Conservation (phyloP, 2,329 filamentous ascomycete species). For the Coleophoma crateriformis region DNA sequence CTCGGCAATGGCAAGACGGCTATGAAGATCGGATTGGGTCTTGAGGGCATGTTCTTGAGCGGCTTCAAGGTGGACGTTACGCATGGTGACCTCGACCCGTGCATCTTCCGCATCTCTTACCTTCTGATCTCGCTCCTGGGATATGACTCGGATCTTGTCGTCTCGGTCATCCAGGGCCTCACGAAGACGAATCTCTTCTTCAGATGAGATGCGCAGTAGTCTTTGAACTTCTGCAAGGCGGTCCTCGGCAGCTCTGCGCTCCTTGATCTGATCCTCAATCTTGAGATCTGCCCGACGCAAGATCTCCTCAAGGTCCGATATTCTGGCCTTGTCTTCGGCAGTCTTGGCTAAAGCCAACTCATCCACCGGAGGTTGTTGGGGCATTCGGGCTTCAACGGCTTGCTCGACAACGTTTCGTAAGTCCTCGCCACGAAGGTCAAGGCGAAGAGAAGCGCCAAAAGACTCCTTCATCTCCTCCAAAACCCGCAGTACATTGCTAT, state of each 20-base stretch:
- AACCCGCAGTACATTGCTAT: slow-evolving; percentile 56
- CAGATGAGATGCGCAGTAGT: slow-evolving; percentile 62
- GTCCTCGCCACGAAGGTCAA: slow-evolving; percentile 43
- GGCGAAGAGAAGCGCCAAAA: slow-evolving; percentile 36
- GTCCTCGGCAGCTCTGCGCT: slow-evolving; percentile 65
- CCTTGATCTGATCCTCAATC: slow-evolving; percentile 57
- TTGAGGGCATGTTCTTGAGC: slow-evolving; percentile 54
- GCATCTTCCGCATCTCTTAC: slow-evolving; percentile 54
- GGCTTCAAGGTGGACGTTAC: slow-evolving; percentile 61
- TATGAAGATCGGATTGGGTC: slow-evolving; percentile 47
- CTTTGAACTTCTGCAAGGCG: slow-evolving; percentile 67
- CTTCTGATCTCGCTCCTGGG: slow-evolving; percentile 65
- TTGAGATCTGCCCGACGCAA: slow-evolving; percentile 57
- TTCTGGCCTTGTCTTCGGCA: slow-evolving; percentile 12
- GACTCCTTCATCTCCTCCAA: slow-evolving; percentile 58
- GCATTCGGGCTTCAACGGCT: slow-evolving; percentile 52
- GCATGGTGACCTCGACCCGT: slow-evolving; percentile 50
- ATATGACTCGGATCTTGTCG: slow-evolving; percentile 57
- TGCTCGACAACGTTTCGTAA: slow-evolving; percentile 60
- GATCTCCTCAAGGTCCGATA: slow-evolving; percentile 65
- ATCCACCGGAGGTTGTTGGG: slow-evolving; percentile 43
- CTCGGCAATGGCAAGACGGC: slow-evolving; percentile 48
- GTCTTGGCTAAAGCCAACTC: slow-evolving; percentile 15
- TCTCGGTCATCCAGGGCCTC: slow-evolving; percentile 65
- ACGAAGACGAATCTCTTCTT: slow-evolving; percentile 65